Conservation (phyloP, 768 basidiomycete genomes). For the Kwoniella botswanensis region DNA sequence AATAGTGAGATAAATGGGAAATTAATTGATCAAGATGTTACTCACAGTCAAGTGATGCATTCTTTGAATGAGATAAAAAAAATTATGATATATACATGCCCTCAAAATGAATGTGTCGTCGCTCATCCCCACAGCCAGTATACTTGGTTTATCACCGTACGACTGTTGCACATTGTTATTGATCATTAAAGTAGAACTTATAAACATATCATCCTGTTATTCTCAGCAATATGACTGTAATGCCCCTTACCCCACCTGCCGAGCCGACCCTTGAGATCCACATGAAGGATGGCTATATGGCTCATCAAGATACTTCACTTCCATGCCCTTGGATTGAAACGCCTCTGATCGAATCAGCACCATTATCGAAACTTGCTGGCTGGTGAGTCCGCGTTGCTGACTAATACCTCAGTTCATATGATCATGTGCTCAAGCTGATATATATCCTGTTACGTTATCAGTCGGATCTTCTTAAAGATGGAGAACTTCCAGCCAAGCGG, state of each 20-base stretch:
- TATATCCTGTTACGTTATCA: neutral
- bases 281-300: neutral
- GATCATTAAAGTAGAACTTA: neutral
- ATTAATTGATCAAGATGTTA: neutral
- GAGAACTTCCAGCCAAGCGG: slow-evolving; percentile 50
- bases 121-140: neutral
- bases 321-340: slow-evolving; percentile 43
- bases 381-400: slow-evolving; percentile 28
- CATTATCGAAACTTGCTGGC: slow-evolving; percentile 40
- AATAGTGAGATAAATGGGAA: slow-evolving; percentile 1
- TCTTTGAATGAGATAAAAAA: neutral
- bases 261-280: slow-evolving; percentile 3
- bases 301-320: neutral
- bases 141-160: too few relatives aligned
- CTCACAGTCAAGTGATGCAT: neutral
- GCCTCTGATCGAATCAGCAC: slow-evolving; percentile 37
- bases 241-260: slow-evolving; percentile 9
- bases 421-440: neutral
- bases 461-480: slow-evolving; percentile 47
- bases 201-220: neutral
- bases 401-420: neutral
- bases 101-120: neutral
- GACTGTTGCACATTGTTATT: too few relatives aligned
- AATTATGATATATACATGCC: neutral
- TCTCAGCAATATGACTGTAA: slow-evolving; percentile 4